Conservation (phyloP, 257 asterid species). For the Cordia subcordata region DNA sequence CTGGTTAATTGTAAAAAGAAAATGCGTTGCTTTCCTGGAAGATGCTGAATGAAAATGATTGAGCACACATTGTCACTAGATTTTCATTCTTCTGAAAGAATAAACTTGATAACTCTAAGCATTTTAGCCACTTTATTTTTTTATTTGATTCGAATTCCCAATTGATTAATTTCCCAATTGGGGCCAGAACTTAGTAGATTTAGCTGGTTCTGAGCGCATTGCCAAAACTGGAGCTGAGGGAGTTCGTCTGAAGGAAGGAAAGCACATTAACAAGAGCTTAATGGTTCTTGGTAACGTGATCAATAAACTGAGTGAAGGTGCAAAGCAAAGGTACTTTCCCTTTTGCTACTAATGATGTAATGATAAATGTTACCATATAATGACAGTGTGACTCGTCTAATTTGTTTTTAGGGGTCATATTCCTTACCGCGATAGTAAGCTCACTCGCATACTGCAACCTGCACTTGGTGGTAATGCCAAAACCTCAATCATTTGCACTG, state of each 20-base stretch:
- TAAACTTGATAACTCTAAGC: too few relatives aligned
- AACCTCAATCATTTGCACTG: conserved; percentile 92
- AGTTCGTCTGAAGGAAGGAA: conserved; percentile 97
- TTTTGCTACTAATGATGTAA: neutral
- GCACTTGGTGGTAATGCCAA: conserved; percentile 99
- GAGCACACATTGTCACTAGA: too few relatives aligned
- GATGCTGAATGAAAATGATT: too few relatives aligned
- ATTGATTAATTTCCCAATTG: neutral
- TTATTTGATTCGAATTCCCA: too few relatives aligned
- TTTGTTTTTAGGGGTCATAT: conserved; percentile 72
- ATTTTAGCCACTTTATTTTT: neutral
- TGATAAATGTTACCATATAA: neutral
- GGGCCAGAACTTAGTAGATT: conserved; percentile 78
- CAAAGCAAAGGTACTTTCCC: conserved; percentile 69
- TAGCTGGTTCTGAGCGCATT: conserved; percentile 96
- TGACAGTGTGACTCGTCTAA: conserved; percentile 13
- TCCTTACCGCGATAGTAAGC: conserved; percentile 98
- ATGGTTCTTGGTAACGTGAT: conserved; percentile 97
- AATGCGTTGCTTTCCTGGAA: too few relatives aligned
- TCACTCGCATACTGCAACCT: conserved; percentile 97
- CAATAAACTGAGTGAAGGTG: conserved; percentile 93
- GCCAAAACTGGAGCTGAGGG: conserved; percentile 99
- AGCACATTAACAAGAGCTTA: conserved; percentile 95
- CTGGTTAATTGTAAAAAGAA: too few relatives aligned
- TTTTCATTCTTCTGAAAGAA: too few relatives aligned